Percentiles rank a stretch among this genome's conserved stretches.
Evolutionary conservation across 805 yeast genomes (phyloP).

Genomic region (Komagataella pseudopastoris): DNA sequence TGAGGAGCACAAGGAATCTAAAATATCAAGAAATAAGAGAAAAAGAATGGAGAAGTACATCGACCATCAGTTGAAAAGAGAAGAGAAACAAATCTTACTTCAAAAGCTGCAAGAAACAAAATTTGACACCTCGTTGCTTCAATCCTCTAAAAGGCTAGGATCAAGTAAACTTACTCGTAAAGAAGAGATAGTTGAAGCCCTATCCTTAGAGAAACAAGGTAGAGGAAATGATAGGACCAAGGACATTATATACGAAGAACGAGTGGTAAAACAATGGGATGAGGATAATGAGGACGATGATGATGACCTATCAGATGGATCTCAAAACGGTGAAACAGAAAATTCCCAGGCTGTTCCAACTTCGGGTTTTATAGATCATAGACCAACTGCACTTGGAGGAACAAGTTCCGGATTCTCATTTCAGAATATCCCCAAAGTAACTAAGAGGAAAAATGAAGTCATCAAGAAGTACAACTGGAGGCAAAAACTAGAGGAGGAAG

Average conservation of each 20-base stretch:
- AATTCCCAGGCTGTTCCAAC: conserved; percentile 22
- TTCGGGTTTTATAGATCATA: conserved; percentile 48
- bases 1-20: conserved; percentile 47
- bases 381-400: conserved; percentile 51
- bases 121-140: conserved; percentile 58
- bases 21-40: conserved; percentile 57
- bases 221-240: conserved; percentile 47
- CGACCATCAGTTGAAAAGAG: conserved; percentile 78
- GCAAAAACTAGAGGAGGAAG: conserved; percentile 34
- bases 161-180: conserved; percentile 53
- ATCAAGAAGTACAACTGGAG: conserved; percentile 66
- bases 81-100: conserved; percentile 69
- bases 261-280: conserved; percentile 51
- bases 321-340: background rate
- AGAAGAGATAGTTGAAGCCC: conserved; percentile 64
- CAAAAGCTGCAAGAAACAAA: conserved; percentile 56
- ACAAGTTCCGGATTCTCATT: conserved; percentile 63
- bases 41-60: conserved; percentile 83
- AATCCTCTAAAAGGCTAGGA: conserved; percentile 70
- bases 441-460: conserved; percentile 25
- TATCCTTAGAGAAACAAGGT: conserved; percentile 61
- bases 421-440: conserved; percentile 35
- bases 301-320: conserved; percentile 8
- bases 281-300: conserved; percentile 21
- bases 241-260: conserved; percentile 57